Evolutionary conservation across 768 basidiomycete species (phyloP), one percentile per base, ranked within the genome.

Genomic region (Suillus paluster): DNA sequence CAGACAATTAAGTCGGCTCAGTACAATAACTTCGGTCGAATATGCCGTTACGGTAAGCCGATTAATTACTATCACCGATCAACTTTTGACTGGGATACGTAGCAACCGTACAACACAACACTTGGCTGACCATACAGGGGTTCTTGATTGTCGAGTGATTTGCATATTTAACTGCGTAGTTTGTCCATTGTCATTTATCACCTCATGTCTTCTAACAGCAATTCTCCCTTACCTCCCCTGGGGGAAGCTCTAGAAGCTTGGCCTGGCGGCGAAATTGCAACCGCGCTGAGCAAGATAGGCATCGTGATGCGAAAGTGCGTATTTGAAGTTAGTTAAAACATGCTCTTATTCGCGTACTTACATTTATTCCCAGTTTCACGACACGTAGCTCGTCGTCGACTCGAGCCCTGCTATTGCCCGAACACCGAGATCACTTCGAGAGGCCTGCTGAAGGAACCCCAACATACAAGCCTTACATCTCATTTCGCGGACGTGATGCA

Each of bases 161-260:
- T n/a, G n/a, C n/a, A n/a, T 44, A 44, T 44, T 44, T 44, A 44
- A 44, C 42, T 10, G n/a, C 19, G 42, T 44, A 44, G 42, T 44
- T 44, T 44, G 42, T 44, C 42, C n/a, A 44, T 44, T 44, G 42
- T 44, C 42, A 44, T 44, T n/a, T 44, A 44, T 44, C 19, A 44
- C 2, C 19, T 44, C 42, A 44, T 44, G 42, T 44, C 42, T 44
- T 44, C 42, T 44, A 44, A 44, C 11, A 44, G 11, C 42, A 44
- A 44, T 44, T 10, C 42, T 44, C n/a, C 42, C 42, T 44, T 44
- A n/a, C 42, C 42, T 44, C 42, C 19, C 42, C 42, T 44, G 19
- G 42, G 42, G 42, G 42, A 44, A 44, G 42, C 11, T 10, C 42
- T n/a, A 44, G 42, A 44, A 44, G 10, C 42, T 44, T n/a, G 42